Percentiles rank a stretch among this genome's conserved stretches.
Evolutionary conservation across 768 basidiomycete species (phyloP).

Genomic region (Dendrothele bispora): DNA sequence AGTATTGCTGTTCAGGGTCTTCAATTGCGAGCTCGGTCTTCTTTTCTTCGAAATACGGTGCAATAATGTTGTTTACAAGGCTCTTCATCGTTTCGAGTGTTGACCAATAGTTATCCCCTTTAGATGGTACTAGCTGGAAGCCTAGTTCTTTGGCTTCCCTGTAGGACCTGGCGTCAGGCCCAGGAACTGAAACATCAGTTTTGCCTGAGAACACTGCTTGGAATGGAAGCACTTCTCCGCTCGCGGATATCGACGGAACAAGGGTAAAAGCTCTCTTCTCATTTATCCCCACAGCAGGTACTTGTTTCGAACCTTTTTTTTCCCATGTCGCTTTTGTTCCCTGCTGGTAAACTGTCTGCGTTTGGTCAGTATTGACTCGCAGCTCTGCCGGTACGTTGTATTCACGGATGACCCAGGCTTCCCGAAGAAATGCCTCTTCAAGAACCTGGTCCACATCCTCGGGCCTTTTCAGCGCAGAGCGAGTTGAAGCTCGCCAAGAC

Average conservation of each 20-base stretch:
- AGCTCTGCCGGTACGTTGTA: slow-evolving; percentile 10
- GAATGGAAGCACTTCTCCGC: too few relatives aligned
- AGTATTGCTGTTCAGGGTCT: not conserved
- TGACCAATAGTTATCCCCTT: slow-evolving; percentile 24
- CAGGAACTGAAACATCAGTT: not conserved
- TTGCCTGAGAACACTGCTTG: slow-evolving; percentile 9
- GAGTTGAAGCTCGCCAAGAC: slow-evolving; percentile 15
- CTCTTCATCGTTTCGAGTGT: slow-evolving; percentile 22
- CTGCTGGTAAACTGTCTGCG: slow-evolving; percentile 12
- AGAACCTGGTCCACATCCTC: slow-evolving; percentile 15
- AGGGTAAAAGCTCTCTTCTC: slow-evolving; percentile 24
- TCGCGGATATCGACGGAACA: slow-evolving; percentile 15
- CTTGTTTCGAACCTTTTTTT: slow-evolving; percentile 13
- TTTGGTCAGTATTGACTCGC: slow-evolving; percentile 20
- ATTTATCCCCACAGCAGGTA: slow-evolving; percentile 15
- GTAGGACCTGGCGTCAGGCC: not conserved
- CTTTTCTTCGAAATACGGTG: slow-evolving; percentile 23
- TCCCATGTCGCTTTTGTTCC: slow-evolving; percentile 12
- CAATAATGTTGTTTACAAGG: slow-evolving; percentile 23
- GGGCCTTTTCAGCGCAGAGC: slow-evolving; percentile 29
- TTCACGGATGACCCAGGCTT: slow-evolving; percentile 9
- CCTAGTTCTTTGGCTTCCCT: not conserved
- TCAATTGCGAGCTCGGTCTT: slow-evolving; percentile 14
- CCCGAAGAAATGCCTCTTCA: slow-evolving; percentile 11
- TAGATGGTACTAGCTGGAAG: slow-evolving; percentile 6